Evolutionary conservation across 192 early-diverging fungal genomes (phyloP).

Genomic region (Podila minutissima): DNA sequence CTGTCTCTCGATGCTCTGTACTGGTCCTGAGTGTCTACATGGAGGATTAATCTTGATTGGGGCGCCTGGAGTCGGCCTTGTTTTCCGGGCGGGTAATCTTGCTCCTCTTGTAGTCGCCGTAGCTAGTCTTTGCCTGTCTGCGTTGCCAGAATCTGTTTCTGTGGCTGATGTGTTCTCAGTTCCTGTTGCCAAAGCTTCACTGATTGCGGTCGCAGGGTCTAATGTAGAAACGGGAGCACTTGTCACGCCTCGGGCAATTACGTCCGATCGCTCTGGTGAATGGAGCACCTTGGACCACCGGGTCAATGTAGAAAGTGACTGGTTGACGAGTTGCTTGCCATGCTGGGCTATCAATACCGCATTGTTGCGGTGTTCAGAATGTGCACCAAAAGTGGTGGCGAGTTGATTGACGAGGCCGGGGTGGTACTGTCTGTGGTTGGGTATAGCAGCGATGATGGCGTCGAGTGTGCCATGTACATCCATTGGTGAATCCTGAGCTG

Average conservation of each 20-base stretch:
- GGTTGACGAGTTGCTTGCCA: constrained; percentile 33
- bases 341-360: background rate
- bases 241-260: background rate
- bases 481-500: background rate
- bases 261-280: background rate
- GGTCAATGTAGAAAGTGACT: constrained; percentile 16
- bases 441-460: constrained; percentile 9
- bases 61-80: too few species aligned
- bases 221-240: background rate
- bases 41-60: too few species aligned
- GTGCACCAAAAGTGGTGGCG: background rate
- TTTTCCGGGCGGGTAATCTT: too few species aligned
- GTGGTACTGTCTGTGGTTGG: constrained; percentile 24
- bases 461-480: constrained; percentile 5
- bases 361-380: background rate
- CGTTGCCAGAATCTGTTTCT: background rate
- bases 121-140: background rate
- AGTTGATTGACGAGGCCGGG: constrained; percentile 12
- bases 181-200: background rate
- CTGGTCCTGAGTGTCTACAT: background rate
- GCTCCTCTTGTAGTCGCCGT: background rate
- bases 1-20: background rate
- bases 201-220: background rate
- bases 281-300: constrained; percentile 37
- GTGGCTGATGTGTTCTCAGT: background rate